A percentile compares a stretch with the other conserved stretches of the same genome.
Conservation (phyloP, 352 stramenopile species). For the Pythium monospermum region DNA sequence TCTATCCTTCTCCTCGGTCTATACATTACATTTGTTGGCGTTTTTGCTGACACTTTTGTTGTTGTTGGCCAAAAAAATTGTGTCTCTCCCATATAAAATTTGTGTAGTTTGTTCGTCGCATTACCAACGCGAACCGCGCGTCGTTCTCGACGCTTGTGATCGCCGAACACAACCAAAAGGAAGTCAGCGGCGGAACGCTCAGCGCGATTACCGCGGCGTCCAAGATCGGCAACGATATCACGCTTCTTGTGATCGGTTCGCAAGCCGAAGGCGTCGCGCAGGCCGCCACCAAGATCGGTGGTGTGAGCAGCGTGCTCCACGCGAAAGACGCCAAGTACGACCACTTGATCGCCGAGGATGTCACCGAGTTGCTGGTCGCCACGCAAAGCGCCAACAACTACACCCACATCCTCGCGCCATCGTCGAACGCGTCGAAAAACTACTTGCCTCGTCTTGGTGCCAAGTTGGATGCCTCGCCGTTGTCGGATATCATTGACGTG, state of each 20-base stretch:
- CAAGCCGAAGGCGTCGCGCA: constrained; percentile 53
- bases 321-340: constrained; percentile 85
- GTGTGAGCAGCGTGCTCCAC: constrained; percentile 80
- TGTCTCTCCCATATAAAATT: too few species aligned
- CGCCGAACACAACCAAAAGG: constrained; percentile 79
- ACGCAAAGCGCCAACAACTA: constrained; percentile 63
- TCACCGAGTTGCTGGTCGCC: constrained; percentile 73
- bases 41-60: too few species aligned
- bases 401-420: constrained; percentile 92
- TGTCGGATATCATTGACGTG: constrained; percentile 95
- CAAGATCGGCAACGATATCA: constrained; percentile 80
- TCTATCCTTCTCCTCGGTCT: constrained; percentile 1
- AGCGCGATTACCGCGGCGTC: constrained; percentile 82
- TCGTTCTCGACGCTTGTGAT: constrained; percentile 82
- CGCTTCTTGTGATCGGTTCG: constrained; percentile 66
- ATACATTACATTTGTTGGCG: not conserved
- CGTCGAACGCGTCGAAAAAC: constrained; percentile 96
- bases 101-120: constrained; percentile 44
- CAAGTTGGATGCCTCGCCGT: constrained; percentile 91
- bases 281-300: constrained; percentile 68
- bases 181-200: constrained; percentile 70
- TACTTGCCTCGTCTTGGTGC: constrained; percentile 94
- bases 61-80: too few species aligned
- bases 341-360: constrained; percentile 84
- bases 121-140: constrained; percentile 24